Evolutionary conservation across 1,139 yeast species (phyloP), one percentile per base, ranked within the genome.

Genomic region (Suhomyces bolitotheri): DNA sequence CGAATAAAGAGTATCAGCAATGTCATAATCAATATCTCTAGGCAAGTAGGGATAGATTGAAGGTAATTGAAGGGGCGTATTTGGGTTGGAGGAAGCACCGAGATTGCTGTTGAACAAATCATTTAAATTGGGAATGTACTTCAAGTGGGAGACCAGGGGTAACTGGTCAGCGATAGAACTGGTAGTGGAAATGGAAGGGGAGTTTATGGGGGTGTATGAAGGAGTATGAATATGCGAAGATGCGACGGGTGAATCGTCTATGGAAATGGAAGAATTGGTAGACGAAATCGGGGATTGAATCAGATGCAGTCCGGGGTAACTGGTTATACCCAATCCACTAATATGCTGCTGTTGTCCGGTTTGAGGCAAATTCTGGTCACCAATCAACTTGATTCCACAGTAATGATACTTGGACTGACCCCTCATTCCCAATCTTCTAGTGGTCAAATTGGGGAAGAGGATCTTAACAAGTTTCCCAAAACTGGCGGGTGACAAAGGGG

Each of bases 351-450:
- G 39, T 11, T 28, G 42, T 10, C 31, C 42, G n/a, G 37, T 33
- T 7, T 35, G 42, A 12, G 25, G 43, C 25, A 34, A 39, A 35
- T 51, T 52, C 27, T 54, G 66, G 32, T 78, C 85, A 7, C 78
- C 84, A 13, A 76, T 62, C 35, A 89, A 59, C 48, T 74, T 76
- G 34, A 89, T 70, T 1, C 97, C 97, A 62, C 96, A 87, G 56
- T 89, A 90, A 56, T 89, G 96, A 57, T 90, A 89, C 53, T 87
- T 86, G 14, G 92, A 82, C 53, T 85, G 90, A 7, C 96, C 96
- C 36, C 96, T 71, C 62, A 83, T 82, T 9, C 97, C 97, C 41
- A 89, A 66, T 43, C 97, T 72, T 48, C 97, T 73, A 0, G 96
- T 86, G 21, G 86, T 82, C 45, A 88, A 67, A 38, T 71, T 71